A percentile compares a stretch with the other conserved stretches of the same genome.
These are phyloP conservation scores for Helicocarpus griseus DNA, from an alignment of 2,329 filamentous ascomycete genomes.

Conservation along the genomic window DNA sequence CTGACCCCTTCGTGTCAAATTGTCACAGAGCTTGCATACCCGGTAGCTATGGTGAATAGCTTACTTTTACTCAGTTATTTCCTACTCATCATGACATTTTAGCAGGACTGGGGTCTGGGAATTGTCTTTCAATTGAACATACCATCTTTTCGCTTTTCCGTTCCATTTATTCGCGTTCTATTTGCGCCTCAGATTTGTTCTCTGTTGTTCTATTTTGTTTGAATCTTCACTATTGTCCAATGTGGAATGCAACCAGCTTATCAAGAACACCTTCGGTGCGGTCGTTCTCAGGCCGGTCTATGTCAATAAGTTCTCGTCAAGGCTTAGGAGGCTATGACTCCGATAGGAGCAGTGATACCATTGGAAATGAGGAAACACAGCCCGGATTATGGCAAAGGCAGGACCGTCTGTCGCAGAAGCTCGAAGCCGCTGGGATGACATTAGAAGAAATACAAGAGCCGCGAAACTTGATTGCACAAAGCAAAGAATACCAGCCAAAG, in stretches of 20 bases:
- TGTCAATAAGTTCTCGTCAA: neutral
- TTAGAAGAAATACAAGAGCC: constrained; percentile 1
- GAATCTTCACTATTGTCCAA: neutral
- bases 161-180: neutral
- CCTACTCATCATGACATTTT: neutral
- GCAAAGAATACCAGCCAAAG: neutral
- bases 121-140: neutral
- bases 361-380: neutral
- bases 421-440: neutral
- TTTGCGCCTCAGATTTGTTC: neutral
- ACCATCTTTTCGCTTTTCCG: neutral
- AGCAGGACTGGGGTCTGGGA: neutral
- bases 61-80: neutral
- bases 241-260: constrained; percentile 4
- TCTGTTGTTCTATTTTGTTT: neutral
- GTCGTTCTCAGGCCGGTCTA: constrained; percentile 2
- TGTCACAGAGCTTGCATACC: neutral
- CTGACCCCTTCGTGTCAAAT: neutral
- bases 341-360: constrained; percentile 16
- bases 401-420: constrained; percentile 4
- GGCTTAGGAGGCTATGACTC: constrained; percentile 3
- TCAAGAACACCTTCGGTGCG: constrained; percentile 1
- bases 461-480: neutral
- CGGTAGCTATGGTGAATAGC: neutral
- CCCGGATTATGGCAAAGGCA: constrained; percentile 4